Conservation (phyloP, 805 yeast genomes). For the Candida glaebosa region DNA sequence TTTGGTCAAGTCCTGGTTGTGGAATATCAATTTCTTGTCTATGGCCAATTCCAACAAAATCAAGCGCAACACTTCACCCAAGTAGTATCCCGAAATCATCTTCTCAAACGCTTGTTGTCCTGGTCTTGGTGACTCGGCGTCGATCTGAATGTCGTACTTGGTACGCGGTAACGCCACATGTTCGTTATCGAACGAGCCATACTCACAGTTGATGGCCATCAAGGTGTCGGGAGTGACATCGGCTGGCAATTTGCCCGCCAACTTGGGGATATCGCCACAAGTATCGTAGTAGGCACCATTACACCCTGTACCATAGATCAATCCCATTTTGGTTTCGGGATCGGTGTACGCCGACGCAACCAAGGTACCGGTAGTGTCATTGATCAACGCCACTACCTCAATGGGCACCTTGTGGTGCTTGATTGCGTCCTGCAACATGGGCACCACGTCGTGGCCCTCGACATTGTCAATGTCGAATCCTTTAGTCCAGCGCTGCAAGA, state of each 20-base stretch:
- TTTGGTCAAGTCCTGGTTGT: conserved; percentile 61
- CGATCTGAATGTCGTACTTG: conserved; percentile 77
- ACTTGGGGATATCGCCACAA: conserved; percentile 71
- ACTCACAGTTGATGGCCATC: conserved; percentile 98
- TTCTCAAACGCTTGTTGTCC: conserved; percentile 95
- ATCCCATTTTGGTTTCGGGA: conserved; percentile 86
- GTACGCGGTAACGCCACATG: conserved; percentile 83
- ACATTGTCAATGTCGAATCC: conserved; percentile 93
- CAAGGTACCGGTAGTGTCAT: conserved; percentile 95
- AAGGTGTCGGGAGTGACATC: conserved; percentile 64
- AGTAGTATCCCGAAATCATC: conserved; percentile 95
- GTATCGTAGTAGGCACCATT: conserved; percentile 93
- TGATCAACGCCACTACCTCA: conserved; percentile 85
- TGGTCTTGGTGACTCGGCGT: conserved; percentile 88
- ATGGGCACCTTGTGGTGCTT: conserved; percentile 66
- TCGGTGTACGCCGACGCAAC: conserved; percentile 94
- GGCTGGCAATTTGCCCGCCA: conserved; percentile 61
- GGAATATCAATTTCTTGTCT: conserved; percentile 60
- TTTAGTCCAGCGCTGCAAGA: conserved; percentile 95
- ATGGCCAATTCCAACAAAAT: conserved; percentile 68
- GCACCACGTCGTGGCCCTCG: conserved; percentile 92
- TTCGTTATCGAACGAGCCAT: conserved; percentile 96
- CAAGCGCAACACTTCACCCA: conserved; percentile 88
- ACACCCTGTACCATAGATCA: conserved; percentile 96
- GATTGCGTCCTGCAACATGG: conserved; percentile 79